Base-by-base conservation (phyloP, 768 basidiomycete genomes). In the Tricholoma sp. region DNA sequence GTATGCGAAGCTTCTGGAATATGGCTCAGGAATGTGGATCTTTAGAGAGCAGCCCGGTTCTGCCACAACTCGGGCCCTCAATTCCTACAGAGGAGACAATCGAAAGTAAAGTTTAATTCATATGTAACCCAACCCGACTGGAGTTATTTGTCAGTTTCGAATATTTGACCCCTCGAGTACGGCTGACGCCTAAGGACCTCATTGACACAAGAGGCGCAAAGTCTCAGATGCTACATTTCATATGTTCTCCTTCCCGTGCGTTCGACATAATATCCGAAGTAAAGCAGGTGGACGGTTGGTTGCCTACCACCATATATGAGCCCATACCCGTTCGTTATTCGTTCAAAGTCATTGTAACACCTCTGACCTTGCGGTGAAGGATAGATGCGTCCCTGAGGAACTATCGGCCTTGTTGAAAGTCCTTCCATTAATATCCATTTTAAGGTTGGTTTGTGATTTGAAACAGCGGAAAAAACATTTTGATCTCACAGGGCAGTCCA, bases 171-270 rank as follows among this genome's bases (percentile, higher is more conserved):
- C 82, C 88, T 31, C 79, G 86, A 54, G 77, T 86, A 55, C 83
- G 85, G 5, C 76, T 94, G 54, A 83, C 80, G 11, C 92, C 92
- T 19, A 73, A 72, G 54, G 91, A 96, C 70, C 73, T 94, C 49
- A 65, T 66, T 3, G 74, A 68, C 7, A 86, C 85, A 4, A 75
- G 66, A 53, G 73, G 92, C 6, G 79, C 61, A 18, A 66, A 63
- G n/a, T 70, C 91, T 12, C 64, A 69, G 16, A 77, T 76, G 18
- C 64, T 96, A 43, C 94, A 97, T 69, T 93, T 93, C 63, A 85
- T 94, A 19, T 95, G 92, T 66, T 91, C 91, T 3, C 92, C 94
- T 0, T 67, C 74, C 1, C 81, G 94, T 43, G 90, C 91, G 4
- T 68, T 74, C 12, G 73, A 74, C 4, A 87, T 95, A 57, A 74